Base-by-base conservation (phyloP, 2,329 filamentous ascomycete species). In the Pseudopithomyces chartarum region DNA sequence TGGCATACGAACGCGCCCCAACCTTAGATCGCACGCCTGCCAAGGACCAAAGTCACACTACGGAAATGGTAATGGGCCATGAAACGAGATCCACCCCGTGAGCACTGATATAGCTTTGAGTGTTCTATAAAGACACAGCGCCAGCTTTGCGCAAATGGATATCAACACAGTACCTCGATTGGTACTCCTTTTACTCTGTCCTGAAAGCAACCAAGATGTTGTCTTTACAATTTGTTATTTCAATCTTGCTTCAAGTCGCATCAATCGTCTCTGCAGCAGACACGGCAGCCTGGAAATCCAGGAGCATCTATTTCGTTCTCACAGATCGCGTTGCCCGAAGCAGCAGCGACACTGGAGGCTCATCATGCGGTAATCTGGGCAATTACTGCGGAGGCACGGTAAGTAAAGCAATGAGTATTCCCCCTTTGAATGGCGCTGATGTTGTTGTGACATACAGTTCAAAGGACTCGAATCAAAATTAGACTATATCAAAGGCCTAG, bases 401-500 rank as follows among this genome's bases (percentile, higher is more conserved):
- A 36, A 38, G 40, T 44, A 36, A 10, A 29, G 4, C 15, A 49
- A 11, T 34, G 10, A 39, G 6, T 15, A n/a, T 6, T 1, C 19
- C 23, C 15, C n/a, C 3, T 11, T 6, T 22, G 12, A 13, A 23
- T 34, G 7, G 34, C 10, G 39, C 49, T 52, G 6, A 52, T 26
- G 8, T 8, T 26, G 34, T 38, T 10, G 15, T 17, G 3, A n/a
- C 10, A 10, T 44, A 1, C 17, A 52, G n/a, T 83, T 80, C 76
- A 73, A 76, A 58, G 80, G 81, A 7, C 77, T 81, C 3, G 78
- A 80, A 55, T 72, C 77, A 36, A 75, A 80, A 22, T 70, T 84
- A 8, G 81, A 83, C 62, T 84, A 84, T 62, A 82, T 84, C 56
- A 73, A 81, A 56, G 75, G 69, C 12, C 76, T 82, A 69, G 80